Evolutionary conservation across 345 rosid species (phyloP).

Genomic region (Sonneratia alba): DNA sequence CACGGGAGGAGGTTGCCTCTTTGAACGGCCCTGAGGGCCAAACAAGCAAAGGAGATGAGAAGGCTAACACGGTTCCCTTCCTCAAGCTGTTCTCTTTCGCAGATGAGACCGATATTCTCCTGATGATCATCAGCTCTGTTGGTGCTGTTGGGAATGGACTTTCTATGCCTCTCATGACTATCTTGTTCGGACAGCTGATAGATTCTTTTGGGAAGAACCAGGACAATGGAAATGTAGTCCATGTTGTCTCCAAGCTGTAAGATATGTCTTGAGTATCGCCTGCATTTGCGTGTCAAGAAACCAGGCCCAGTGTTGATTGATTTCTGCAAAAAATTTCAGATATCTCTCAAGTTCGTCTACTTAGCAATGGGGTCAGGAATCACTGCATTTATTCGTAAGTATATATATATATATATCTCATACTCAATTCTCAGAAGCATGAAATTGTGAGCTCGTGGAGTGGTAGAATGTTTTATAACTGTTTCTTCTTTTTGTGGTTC

Average conservation of each 20-base stretch:
- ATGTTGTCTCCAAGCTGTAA: constrained; percentile 47
- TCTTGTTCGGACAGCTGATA: constrained; percentile 52
- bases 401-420: not conserved
- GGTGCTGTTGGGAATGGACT: constrained; percentile 66
- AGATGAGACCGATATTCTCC: constrained; percentile 39
- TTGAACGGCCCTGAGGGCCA: not conserved
- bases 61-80: constrained; percentile 46
- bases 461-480: not conserved
- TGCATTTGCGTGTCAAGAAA: no score
- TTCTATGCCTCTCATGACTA: constrained; percentile 58
- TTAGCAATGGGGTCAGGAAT: constrained; percentile 52
- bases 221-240: constrained; percentile 22
- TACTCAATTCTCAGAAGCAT: not conserved
- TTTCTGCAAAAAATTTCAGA: constrained; percentile 25
- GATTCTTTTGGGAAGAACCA: constrained; percentile 66
- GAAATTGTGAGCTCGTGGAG: not conserved
- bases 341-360: constrained; percentile 64
- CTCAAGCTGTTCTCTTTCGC: constrained; percentile 68
- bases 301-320: not conserved
- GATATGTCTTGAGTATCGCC: not conserved
- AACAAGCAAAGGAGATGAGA: constrained; percentile 38
- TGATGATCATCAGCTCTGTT: constrained; percentile 60
- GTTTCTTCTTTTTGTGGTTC: constrained; percentile 9
- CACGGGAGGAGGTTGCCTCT: not conserved
- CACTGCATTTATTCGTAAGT: constrained; percentile 69